Conservation (phyloP, 352 stramenopile genomes). For the Phytophthora foliorum region DNA sequence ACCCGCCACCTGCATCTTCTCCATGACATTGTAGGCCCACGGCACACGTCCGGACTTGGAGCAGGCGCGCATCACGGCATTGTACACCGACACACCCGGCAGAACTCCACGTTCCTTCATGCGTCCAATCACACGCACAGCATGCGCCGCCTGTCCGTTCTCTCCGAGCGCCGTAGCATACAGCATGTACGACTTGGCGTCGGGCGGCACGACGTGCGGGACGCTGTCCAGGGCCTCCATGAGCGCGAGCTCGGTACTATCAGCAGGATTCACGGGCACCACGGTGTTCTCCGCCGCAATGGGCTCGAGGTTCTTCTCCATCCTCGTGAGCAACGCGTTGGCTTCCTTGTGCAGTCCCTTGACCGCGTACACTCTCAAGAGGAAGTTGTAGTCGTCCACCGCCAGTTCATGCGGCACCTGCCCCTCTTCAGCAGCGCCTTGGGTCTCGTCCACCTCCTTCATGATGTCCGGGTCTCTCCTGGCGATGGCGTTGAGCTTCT, state of each 20-base stretch:
- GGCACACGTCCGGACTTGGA: slow-evolving; percentile 66
- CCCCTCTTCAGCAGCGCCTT: slow-evolving; percentile 17
- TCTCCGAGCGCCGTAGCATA: slow-evolving; percentile 72
- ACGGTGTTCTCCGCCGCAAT: slow-evolving; percentile 5
- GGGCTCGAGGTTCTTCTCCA: slow-evolving; percentile 71
- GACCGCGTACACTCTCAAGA: slow-evolving; percentile 77
- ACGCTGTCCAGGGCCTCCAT: slow-evolving; percentile 53
- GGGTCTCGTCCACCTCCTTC: slow-evolving; percentile 49
- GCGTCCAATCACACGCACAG: slow-evolving; percentile 76
- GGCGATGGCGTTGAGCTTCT: slow-evolving; percentile 77
- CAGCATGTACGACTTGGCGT: slow-evolving; percentile 81
- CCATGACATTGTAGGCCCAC: slow-evolving; percentile 89
- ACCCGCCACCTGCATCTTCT: slow-evolving; percentile 86
- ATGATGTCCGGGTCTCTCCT: slow-evolving; percentile 51
- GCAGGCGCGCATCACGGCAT: slow-evolving; percentile 88
- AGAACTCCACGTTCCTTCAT: slow-evolving; percentile 84
- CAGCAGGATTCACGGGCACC: slow-evolving; percentile 21
- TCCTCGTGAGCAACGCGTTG: slow-evolving; percentile 75
- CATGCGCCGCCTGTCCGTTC: slow-evolving; percentile 54
- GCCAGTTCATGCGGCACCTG: slow-evolving; percentile 37
- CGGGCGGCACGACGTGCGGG: slow-evolving; percentile 57
- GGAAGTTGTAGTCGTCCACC: slow-evolving; percentile 81
- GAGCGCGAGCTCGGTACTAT: slow-evolving; percentile 44
- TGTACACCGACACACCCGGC: slow-evolving; percentile 70
- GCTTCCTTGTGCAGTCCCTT: slow-evolving; percentile 68